Base-by-base conservation (phyloP, 2,329 filamentous ascomycete genomes). In the Nothopassalora personata region DNA sequence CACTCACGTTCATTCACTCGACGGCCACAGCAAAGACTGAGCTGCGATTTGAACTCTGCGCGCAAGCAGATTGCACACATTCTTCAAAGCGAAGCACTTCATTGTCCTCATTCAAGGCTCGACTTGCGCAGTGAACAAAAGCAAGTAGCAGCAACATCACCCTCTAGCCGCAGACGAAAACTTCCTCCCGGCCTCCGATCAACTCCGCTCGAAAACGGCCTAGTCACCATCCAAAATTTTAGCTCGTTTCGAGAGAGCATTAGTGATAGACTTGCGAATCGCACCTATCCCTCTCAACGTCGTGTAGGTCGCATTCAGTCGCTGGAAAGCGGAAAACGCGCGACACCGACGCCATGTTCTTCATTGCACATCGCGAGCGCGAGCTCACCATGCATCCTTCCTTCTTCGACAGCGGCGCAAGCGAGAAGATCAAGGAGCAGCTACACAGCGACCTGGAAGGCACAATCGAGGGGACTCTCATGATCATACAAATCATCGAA, bases 401-500 rank as follows among this genome's bases (percentile, higher is more conserved):
- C 11, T 99, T 95, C 79, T 97, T 99, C 73, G 92, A 92, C 59
- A 88, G 90, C 64, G 91, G 94, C 73, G 95, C 97, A 81, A 88
- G 93, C 69, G 89, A 95, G 67, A 87, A 96, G 69, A 89, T 99
- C 45, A 93, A 89, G 54, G 88, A 89, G 67, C 91, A 93, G 75
- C 85, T 99, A 30, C 83, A 96, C 65, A 88, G 90, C 71, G 93
- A 97, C 73, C 91, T 97, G 62, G 94, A 99, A 77, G 94, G 94
- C 27, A 93, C 90, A 46, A 97, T 92, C 76, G 94, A 91, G 3
- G 94, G 94, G 59, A 91, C 90, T 73, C 97, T 96, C 80, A 97
- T 94, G 76, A 95, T 99, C 72, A 94, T 99, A 69, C 94, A 91
- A 72, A 95, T 99, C 70, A 93, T 99, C 85, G 92, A 97, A 75